Conservation (phyloP, 306 rosid genomes). For the Dryas octopetala region DNA sequence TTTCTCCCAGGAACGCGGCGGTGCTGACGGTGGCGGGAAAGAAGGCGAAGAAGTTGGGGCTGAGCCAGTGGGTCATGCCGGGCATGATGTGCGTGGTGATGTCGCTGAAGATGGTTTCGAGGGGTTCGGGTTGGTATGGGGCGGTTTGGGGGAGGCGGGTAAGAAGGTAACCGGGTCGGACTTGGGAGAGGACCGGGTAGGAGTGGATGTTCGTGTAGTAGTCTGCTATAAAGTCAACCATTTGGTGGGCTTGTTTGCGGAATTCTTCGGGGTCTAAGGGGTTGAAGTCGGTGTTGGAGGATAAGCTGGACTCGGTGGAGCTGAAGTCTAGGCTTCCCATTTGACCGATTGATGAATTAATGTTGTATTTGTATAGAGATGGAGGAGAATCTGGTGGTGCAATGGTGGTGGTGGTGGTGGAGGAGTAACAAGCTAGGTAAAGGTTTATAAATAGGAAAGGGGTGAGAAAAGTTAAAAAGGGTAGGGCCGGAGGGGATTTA, state of each 20-base stretch:
- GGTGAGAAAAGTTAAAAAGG: too few species aligned
- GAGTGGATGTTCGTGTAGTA: conserved; percentile 40
- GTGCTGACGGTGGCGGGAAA: conserved; percentile 50
- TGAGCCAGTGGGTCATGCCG: conserved; percentile 66
- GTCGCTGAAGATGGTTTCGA: conserved; percentile 53
- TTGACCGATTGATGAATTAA: not conserved
- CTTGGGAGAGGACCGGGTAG: conserved; percentile 47
- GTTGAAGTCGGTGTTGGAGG: conserved; percentile 18
- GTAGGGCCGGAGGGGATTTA: too few species aligned
- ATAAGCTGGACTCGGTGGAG: conserved; percentile 3
- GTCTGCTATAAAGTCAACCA: conserved; percentile 60
- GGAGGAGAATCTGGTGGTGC: too few species aligned
- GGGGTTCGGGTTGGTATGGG: conserved; percentile 44
- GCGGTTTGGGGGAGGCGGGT: conserved; percentile 36
- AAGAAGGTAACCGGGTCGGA: conserved; percentile 46
- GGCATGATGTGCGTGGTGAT: conserved; percentile 46
- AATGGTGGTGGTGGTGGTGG: too few species aligned
- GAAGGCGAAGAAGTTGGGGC: conserved; percentile 57
- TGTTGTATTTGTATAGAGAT: too few species aligned
- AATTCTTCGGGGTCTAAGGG: conserved; percentile 58
- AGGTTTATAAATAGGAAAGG: too few species aligned
- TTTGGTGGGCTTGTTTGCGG: conserved; percentile 57
- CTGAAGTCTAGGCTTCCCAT: conserved; percentile 38
- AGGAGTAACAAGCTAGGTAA: too few species aligned
- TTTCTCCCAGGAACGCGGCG: conserved; percentile 60